These are phyloP conservation scores for Trichoderma semiorbis DNA, from an alignment of 2,329 filamentous ascomycete genomes.

Conservation along the genomic window DNA sequence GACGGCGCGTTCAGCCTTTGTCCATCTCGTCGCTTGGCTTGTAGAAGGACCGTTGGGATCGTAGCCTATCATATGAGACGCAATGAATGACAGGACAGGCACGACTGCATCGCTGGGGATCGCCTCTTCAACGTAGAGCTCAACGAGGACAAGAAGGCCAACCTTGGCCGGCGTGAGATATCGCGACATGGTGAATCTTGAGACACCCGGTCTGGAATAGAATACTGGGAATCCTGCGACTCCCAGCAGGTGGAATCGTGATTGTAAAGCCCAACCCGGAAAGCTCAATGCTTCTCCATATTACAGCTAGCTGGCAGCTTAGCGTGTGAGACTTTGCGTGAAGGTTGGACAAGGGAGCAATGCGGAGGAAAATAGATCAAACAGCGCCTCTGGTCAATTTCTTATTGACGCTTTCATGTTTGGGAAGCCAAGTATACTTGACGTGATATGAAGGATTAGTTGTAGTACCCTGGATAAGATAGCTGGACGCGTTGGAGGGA, in stretches of 20 bases:
- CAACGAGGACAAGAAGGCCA: constrained; percentile 73
- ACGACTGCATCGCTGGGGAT: constrained; percentile 69
- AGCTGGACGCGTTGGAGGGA: neutral
- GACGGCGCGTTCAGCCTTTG: constrained; percentile 47
- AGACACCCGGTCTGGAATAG: neutral
- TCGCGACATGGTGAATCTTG: constrained; percentile 59
- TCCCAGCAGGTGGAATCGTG: neutral
- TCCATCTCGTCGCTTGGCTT: constrained; percentile 40
- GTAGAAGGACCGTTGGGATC: constrained; percentile 28
- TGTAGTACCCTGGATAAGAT: neutral
- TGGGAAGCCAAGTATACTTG: neutral
- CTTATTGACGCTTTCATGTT: neutral
- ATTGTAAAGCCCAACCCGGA: neutral
- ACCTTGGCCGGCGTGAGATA: constrained; percentile 89
- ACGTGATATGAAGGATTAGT: neutral
- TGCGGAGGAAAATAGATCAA: neutral
- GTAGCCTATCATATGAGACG: constrained; percentile 62
- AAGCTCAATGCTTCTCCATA: constrained; percentile 5
- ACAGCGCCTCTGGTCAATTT: neutral
- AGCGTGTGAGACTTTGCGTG: neutral
- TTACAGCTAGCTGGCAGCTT: neutral
- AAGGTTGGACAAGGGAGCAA: neutral
- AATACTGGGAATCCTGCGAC: neutral
- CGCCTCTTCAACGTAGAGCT: constrained; percentile 72
- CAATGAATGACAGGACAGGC: constrained; percentile 73